A percentile compares a stretch with the other conserved stretches of the same genome.
Conservation (phyloP, 2,329 filamentous ascomycete genomes). For the Amphichorda felina region DNA sequence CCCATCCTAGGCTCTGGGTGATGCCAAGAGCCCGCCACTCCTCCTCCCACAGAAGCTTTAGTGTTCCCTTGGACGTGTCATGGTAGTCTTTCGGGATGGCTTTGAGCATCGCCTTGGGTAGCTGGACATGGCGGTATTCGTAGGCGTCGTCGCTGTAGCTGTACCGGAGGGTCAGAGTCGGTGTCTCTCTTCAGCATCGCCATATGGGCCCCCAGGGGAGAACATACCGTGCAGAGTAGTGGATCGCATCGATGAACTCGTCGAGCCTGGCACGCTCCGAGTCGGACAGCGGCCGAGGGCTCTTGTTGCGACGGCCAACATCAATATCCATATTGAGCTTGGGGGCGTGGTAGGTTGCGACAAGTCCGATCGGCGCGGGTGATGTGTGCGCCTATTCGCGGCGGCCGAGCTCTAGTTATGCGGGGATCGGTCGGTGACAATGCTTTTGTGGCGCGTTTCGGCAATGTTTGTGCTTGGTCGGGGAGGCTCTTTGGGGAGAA, state of each 20-base stretch:
- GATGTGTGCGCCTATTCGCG: too few relatives aligned
- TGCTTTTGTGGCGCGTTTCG: too few relatives aligned
- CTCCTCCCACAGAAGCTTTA: slow-evolving; percentile 96
- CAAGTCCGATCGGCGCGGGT: too few relatives aligned
- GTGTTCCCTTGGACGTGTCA: slow-evolving; percentile 74
- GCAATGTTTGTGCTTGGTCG: too few relatives aligned
- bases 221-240: slow-evolving; percentile 84
- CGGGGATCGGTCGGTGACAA: too few relatives aligned
- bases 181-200: background rate
- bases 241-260: slow-evolving; percentile 85
- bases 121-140: slow-evolving; percentile 95
- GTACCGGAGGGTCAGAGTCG: slow-evolving; percentile 3
- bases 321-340: slow-evolving; percentile 64
- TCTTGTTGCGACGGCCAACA: slow-evolving; percentile 73
- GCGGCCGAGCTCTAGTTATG: too few relatives aligned
- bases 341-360: too few relatives aligned
- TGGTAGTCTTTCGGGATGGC: slow-evolving; percentile 88
- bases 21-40: slow-evolving; percentile 97
- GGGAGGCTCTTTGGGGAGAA: too few relatives aligned
- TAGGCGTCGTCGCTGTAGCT: slow-evolving; percentile 90
- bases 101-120: slow-evolving; percentile 97
- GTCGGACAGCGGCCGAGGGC: slow-evolving; percentile 69
- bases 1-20: slow-evolving; percentile 98
- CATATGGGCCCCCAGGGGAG: background rate
- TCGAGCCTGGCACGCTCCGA: slow-evolving; percentile 73